phyloP scores from a whole-genome alignment of 805 yeast species.

The Monosporozyma siamensis region DNA sequence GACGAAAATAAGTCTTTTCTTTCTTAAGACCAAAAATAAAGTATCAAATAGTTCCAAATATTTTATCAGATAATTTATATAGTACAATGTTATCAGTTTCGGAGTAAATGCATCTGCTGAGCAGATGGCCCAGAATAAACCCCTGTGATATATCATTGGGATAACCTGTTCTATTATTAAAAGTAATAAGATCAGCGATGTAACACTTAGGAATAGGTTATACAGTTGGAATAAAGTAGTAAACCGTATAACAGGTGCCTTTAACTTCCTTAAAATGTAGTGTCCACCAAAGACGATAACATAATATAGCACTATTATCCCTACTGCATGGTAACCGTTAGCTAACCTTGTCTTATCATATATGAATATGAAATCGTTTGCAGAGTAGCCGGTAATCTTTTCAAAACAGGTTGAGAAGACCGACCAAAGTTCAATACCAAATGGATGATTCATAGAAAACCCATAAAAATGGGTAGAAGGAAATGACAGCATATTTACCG shows the following conservation, averaged over 20 bases:
- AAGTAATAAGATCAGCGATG: conserved; percentile 47
- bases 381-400: conserved; percentile 43
- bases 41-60: conserved; percentile 68
- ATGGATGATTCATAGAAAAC: conserved; percentile 66
- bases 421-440: conserved; percentile 62
- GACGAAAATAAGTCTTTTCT: conserved; percentile 63
- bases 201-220: conserved; percentile 51
- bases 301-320: conserved; percentile 49
- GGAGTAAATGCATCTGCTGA: conserved; percentile 58
- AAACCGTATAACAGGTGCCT: conserved; percentile 39
- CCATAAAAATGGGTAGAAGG: conserved; percentile 16
- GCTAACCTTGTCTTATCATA: conserved; percentile 52
- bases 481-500: not conserved
- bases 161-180: conserved; percentile 61
- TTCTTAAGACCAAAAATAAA: conserved; percentile 63
- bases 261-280: conserved; percentile 39
- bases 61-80: conserved; percentile 67
- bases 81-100: conserved; percentile 57
- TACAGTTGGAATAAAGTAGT: conserved; percentile 61
- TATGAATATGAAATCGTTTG: conserved; percentile 49
- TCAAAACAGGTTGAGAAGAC: conserved; percentile 44
- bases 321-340: conserved; percentile 52
- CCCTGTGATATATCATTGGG: conserved; percentile 57
- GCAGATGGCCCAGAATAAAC: conserved; percentile 63
- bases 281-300: conserved; percentile 59